Base-by-base conservation (phyloP, 345 rosid species). In the Citrus australasica region DNA sequence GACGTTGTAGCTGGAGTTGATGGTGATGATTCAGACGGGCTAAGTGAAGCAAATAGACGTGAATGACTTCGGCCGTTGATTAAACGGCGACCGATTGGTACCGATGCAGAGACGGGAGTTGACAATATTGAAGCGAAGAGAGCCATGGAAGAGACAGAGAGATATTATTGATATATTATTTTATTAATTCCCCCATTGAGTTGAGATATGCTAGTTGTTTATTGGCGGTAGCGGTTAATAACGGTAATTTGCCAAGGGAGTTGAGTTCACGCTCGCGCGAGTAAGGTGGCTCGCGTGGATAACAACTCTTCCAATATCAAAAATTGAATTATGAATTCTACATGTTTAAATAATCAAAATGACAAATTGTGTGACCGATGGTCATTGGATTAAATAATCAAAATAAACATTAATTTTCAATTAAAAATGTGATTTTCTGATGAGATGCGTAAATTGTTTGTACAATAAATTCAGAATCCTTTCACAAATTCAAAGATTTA, bases 101-200 rank as follows among this genome's bases (percentile, higher is more conserved):
- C 28, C 13, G 88, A 68, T 61, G 82, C 74, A 9, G 88, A 83
- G 83, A 88, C 80, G 4, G 90, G 85, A 60, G 84, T 75, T 48
- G 80, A 70, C 14, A 85, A 83, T 89, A 89, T 60, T 14, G 88
- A 82, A 67, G 86, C 48, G 79, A 32, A 80, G 74, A 88, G 83
- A 83, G 95, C 87, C 94, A 92, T 91, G 28, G 73, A 17, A 13
- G 81, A 38, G 46, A 64, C 59, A 6, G 4, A 14, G 21, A 61
- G 53, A 46, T 38, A 42, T 22, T 7, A 19, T 35, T 32, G 1
- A 2, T 7, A 1, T 46, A 46, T 35, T 4, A 27, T 27, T 9
- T 28, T 4, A 10, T 68, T 53, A 4, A 21, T 10, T n/a, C 24
- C 58, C 21, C 22, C 16, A 32, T 16, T 46, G 51, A 46, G 8